Base-by-base conservation (phyloP, 805 yeast species). In the Ogataea allantospora region DNA sequence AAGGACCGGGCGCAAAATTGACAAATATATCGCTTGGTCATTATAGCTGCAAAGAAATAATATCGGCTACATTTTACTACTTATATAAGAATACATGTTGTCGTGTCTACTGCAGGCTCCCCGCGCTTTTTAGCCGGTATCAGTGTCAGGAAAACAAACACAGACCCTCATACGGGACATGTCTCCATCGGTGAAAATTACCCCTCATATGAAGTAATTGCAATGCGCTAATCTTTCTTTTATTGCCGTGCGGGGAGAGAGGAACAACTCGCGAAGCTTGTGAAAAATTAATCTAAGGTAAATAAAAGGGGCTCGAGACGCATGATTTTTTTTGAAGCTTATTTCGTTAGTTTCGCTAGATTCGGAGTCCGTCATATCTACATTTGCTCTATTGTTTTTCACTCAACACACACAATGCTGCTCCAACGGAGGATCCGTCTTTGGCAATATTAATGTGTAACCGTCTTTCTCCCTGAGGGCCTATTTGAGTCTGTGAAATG, bases 351-450 rank as follows among this genome's bases (percentile, higher is more conserved):
- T 8, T 19, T 13, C 30, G 16, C 8, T 9, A 10, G 30, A 14
- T 4, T 27, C 35, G 34, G 25, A 31, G 30, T 22, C 37, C 34
- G 33, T 8, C 12, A 10, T n/a, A 11, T 13, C 10, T 16, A 7
- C 10, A 21, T 16, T 14, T 5, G 6, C 11, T 12, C 14, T 29
- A 35, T 8, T 35, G 22, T 18, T 25, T 32, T 21, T 48, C 57
- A 38, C 60, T 52, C 38, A 63, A 57, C 7, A 96, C 97, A 67
- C 96, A 87, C 44, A 91, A 69, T 2, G 98, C 98, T 30, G 97
- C 98, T 48, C 99, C 99, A 29, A 89, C 96, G 43, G 96, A 96
- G 40, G 95, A 83, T 31, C 98, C 98, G 57, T 93, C 98, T 61
- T 87, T 86, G 20, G 97, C 93, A 49, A 89, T 80, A 46, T 79